These are phyloP conservation scores for Senna siamea DNA, from an alignment of 306 rosid genomes.

Conservation along the genomic window DNA sequence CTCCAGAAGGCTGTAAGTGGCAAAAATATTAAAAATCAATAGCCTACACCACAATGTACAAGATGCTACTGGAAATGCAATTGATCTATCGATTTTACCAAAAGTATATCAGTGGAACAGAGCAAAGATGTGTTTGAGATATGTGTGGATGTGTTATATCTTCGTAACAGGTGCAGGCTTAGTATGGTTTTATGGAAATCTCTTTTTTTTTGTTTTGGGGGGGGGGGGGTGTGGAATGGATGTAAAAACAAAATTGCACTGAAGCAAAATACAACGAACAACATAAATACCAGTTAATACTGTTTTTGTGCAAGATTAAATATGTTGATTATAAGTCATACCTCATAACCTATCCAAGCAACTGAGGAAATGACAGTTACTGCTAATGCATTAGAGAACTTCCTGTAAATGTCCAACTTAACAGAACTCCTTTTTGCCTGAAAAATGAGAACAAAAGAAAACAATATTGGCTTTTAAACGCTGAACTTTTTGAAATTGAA, in stretches of 20 bases:
- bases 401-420: slow-evolving; percentile 89
- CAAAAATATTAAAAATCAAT: neutral
- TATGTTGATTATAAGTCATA: slow-evolving; percentile 45
- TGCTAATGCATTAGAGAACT: slow-evolving; percentile 93
- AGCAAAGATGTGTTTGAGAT: neutral
- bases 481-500: slow-evolving; percentile 6
- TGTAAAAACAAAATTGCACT: neutral
- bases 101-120: neutral
- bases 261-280: slow-evolving; percentile 6
- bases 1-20: neutral
- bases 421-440: slow-evolving; percentile 96
- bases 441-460: slow-evolving; percentile 6
- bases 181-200: too few species aligned
- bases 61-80: neutral
- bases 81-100: neutral
- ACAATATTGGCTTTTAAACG: slow-evolving; percentile 7
- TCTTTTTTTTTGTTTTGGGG: too few species aligned
- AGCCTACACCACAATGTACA: neutral
- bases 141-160: too few species aligned
- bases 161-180: too few species aligned
- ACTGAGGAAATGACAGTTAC: slow-evolving; percentile 81
- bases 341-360: slow-evolving; percentile 95
- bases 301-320: slow-evolving; percentile 32
- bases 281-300: neutral
- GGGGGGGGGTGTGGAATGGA: too few species aligned